Conservation (phyloP, 2,329 filamentous ascomycete genomes). For the Botrytis deweyae region DNA sequence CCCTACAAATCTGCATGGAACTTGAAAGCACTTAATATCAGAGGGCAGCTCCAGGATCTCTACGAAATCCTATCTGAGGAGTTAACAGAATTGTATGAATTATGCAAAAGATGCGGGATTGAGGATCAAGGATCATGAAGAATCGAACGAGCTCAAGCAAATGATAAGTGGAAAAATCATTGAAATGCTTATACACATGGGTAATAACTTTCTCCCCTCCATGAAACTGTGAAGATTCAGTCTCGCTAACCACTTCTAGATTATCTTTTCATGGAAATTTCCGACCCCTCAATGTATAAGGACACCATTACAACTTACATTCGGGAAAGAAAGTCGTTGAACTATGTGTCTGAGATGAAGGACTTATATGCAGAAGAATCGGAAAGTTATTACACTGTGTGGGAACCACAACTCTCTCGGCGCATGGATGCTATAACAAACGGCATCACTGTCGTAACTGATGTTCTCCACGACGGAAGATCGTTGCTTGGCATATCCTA, state of each 20-base stretch:
- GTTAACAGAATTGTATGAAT: background rate
- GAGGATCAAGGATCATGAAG: background rate
- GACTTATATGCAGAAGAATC: background rate
- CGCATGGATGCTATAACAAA: background rate
- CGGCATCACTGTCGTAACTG: background rate
- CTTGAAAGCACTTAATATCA: background rate
- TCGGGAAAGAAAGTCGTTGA: background rate
- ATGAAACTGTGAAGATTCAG: background rate
- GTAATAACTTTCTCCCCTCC: background rate
- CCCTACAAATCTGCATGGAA: background rate
- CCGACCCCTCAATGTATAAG: background rate
- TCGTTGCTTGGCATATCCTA: background rate
- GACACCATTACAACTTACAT: background rate
- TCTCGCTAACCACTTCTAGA: background rate
- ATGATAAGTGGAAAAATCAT: background rate
- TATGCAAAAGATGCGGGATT: background rate
- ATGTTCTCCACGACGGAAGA: background rate
- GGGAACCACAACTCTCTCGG: background rate
- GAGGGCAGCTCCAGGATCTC: background rate
- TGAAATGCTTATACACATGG: background rate
- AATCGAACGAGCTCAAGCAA: background rate
- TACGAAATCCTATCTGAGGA: background rate
- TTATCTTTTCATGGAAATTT: background rate
- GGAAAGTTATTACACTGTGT: background rate
- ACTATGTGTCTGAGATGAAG: background rate